Base-by-base conservation (phyloP, 2,329 filamentous ascomycete genomes). In the Fusarium devonianum region DNA sequence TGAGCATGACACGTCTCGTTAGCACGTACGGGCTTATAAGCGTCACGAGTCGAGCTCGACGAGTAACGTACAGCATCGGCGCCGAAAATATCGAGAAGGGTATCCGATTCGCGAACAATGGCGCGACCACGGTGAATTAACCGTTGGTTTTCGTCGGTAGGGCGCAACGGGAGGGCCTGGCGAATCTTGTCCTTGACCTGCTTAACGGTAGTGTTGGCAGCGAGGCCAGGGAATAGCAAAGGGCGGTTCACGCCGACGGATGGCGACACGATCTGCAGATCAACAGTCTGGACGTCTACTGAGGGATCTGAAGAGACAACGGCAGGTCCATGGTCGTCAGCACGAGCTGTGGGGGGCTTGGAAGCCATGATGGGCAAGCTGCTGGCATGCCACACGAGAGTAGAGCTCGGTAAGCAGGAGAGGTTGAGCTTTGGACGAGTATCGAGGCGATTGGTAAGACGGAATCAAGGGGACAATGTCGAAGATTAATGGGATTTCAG, bases 71-170 rank as follows among this genome's bases (percentile, higher is more conserved):
- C 81, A 42, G 73, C 69, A 51, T 83, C 78, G 46, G 76, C 71
- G 3, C 83, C 82, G 63, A 87, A 82, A 3, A 86, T 69, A 26
- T 83, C 77, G 17, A 76, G 64, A 70, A 87, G 72, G 12, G 78
- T 84, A 48, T 84, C 81, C 9, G 71, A 69, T 26, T 85, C 82
- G 38, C 77, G 77, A 21, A 73, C 67, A 36, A 87, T 70, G 35
- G 84, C 74, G 25, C 82, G 78, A 1, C 84, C 84, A 30, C 80
- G 75, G 61, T 86, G 78, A 26, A 87, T 87, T 49, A 87, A 69
- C 30, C 84, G 76, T 65, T 86, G 82, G 23, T 78, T 75, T 23
- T 82, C 76, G 51, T 83, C 76, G 12, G 75, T 60, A 4, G 83
- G 82, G 40, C 75, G 78, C 33, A 78, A 67, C 17, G 75, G 69